Evolutionary conservation across 106 monocot species (phyloP), one percentile per base, ranked within the genome.

Genomic region (Acorus gramineus): DNA sequence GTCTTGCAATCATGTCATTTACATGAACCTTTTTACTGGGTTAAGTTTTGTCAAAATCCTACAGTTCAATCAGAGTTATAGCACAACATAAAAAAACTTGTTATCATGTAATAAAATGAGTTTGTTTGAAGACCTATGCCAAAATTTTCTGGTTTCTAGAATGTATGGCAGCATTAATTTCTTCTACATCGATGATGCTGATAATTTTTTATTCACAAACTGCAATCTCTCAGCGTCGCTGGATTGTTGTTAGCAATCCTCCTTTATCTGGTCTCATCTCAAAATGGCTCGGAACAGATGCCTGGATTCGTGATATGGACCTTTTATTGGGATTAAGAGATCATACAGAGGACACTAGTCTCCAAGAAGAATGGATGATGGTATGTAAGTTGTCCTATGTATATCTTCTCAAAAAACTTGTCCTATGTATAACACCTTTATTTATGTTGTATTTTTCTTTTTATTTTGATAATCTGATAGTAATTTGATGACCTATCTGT

Each of bases 221-320:
- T 28, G 28, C 28, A 28, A 28, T 28, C 28, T 76, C 58, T 49
- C 77, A 77, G 77, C 71, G 77, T 55, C 70, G 77, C 9, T 77
- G 77, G 77, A 44, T 77, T 61, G 71, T 77, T 8, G 77, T 77
- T 45, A 71, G 71, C 71, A 77, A 77, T 62, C 77, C 77, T 56
- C 50, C 61, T 66, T 56, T 77, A 61, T 77, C 71, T 66, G 60
- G 61, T 45, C 77, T 77, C 57, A 71, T 77, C 11, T 71, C 71
- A 8, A 77, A 71, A 71, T 71, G 77, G 71, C 77, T 77, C 56
- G 66, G 71, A 60, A 77, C 77, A 45, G 71, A 77, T 66, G 48
- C 71, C 56, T 77, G 77, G 77, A 77, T 77, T 65, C 66, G 77
- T 66, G 71, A 77, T 66, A 57, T 64, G 12, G 77, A 77, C 57